Evolutionary conservation across 2,329 filamentous ascomycete genomes (phyloP), one percentile per base, ranked within the genome.

Genomic region (Penicillium palitans): DNA sequence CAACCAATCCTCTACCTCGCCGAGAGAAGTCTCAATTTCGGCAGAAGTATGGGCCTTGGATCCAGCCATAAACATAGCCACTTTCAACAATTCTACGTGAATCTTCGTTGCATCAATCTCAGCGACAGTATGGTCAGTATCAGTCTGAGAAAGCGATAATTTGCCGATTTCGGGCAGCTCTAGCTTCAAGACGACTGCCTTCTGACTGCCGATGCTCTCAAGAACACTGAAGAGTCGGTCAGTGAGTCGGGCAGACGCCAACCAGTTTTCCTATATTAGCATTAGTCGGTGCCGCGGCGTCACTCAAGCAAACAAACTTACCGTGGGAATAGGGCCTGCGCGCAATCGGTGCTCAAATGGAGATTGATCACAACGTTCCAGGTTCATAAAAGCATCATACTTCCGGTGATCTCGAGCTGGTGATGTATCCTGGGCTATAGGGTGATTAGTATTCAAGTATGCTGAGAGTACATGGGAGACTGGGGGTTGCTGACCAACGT

Each of bases 311-410:
- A 21, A 21, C 5, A 37, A 51, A 58, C 68, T 64, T 64, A 79
- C 76, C 56, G 65, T 66, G 52, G 74, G 76, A 46, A 74, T 59
- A 21, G 76, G 76, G 25, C 76, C 76, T 46, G 71, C 42, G 21
- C 76, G 73, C 59, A 78, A 61, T 39, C 67, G 68, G 60, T 76
- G 64, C 61, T 79, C 76, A 49, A 78, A 73, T 13, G 67, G 67
- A 24, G 70, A 65, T 46, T 71, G 65, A 6, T 65, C 68, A 27
- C 68, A 66, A 13, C 67, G 63, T 65, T 79, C 76, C 47, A 75
- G 76, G 58, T 75, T 74, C 73, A 76, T 74, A 40, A 78, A 78
- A 33, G 71, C 74, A 42, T 72, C 68, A 50, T 72, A 78, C 12
- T 64, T 67, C 45, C 76, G 74, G 46, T 74, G 70, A 55, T 79